These are phyloP conservation scores for Colletotrichum sansevieriae DNA, from an alignment of 2,329 filamentous ascomycete genomes.

Conservation along the genomic window DNA sequence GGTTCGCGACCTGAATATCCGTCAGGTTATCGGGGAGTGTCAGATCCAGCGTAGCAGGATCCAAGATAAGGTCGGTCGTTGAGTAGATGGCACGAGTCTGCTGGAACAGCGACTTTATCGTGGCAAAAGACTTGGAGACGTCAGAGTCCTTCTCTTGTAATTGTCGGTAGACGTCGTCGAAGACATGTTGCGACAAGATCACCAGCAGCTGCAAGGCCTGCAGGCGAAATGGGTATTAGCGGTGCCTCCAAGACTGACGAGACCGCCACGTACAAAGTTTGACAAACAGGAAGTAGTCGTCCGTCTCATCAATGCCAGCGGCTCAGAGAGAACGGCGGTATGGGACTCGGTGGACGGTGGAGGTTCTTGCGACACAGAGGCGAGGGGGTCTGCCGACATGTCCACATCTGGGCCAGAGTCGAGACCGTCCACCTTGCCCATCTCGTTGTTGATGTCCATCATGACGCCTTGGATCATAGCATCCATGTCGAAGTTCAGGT, in stretches of 20 bases:
- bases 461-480: conserved; percentile 46
- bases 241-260: conserved; percentile 35
- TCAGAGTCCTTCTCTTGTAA: conserved; percentile 52
- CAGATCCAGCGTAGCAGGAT: conserved; percentile 48
- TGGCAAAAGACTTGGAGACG: conserved; percentile 50
- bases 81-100: conserved; percentile 52
- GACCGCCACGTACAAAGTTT: conserved; percentile 53
- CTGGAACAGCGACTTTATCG: conserved; percentile 51
- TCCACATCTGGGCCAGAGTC: conserved; percentile 50
- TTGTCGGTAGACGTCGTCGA: conserved; percentile 52
- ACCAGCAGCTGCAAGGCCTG: conserved; percentile 56
- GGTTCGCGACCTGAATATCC: conserved; percentile 61
- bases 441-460: conserved; percentile 45
- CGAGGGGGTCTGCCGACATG: conserved; percentile 33
- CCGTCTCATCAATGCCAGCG: conserved; percentile 54
- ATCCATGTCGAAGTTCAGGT: conserved; percentile 45
- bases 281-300: conserved; percentile 55
- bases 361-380: conserved; percentile 39
- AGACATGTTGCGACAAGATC: conserved; percentile 53
- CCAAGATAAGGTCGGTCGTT: conserved; percentile 49
- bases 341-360: conserved; percentile 44
- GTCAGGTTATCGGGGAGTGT: conserved; percentile 51
- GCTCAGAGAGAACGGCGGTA: conserved; percentile 52
- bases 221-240: conserved; percentile 24
- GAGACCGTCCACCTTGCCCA: conserved; percentile 43